Percentiles rank a stretch among this genome's conserved stretches.
Evolutionary conservation across 1,139 yeast genomes (phyloP).

Genomic region (Magnusiomyces ingens): DNA sequence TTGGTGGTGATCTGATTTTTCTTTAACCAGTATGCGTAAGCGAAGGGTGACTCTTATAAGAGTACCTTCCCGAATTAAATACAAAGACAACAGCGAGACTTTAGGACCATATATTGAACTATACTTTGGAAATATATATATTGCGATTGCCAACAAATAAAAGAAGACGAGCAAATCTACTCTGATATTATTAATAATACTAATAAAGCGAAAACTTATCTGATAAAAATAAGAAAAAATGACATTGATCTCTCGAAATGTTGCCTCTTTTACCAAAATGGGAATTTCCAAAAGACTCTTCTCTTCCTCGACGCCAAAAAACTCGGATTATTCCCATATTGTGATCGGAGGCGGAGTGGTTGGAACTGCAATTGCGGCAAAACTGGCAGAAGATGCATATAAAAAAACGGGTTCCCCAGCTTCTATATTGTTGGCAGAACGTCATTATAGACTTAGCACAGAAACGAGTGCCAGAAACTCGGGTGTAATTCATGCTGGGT

Average conservation of each 20-base stretch:
- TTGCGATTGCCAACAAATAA: no score
- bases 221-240: not conserved
- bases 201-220: not conserved
- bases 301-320: conserved; percentile 7
- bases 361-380: conserved; percentile 76
- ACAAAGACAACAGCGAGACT: no score
- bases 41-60: no score
- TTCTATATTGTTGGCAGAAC: conserved; percentile 62
- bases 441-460: conserved; percentile 56
- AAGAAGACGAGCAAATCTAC: no score
- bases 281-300: conserved; percentile 2
- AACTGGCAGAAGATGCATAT: conserved; percentile 40
- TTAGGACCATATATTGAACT: no score
- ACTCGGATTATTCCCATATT: conserved; percentile 63
- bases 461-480: conserved; percentile 86
- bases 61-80: no score
- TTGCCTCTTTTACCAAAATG: not conserved
- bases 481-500: conserved; percentile 88
- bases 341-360: conserved; percentile 86
- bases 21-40: no score
- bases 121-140: no score
- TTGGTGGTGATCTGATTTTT: no score
- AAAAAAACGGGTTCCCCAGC: conserved; percentile 22
- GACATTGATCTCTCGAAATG: not conserved
- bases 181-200: no score